phyloP scores from a whole-genome alignment of 2,329 filamentous ascomycete genomes.

The Lecanicillium sp. region DNA sequence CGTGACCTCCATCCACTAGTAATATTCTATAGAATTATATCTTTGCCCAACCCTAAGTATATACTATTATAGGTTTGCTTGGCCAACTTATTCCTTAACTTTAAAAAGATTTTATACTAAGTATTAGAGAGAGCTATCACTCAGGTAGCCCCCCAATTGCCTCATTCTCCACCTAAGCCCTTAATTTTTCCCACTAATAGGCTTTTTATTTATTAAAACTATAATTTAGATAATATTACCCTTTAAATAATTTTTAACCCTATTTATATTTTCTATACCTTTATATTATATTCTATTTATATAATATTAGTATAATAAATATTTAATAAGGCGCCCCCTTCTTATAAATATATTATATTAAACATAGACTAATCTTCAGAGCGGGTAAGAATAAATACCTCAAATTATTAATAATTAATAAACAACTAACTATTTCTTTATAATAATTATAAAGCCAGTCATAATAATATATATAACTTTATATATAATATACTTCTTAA shows the following conservation, averaged over 20 bases:
- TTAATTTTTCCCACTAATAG: constrained; percentile 15
- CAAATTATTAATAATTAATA: neutral
- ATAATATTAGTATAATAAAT: too few relatives aligned
- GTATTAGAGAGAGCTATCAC: constrained; percentile 2
- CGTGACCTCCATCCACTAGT: neutral
- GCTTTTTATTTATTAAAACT: constrained; percentile 17
- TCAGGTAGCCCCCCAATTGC: constrained; percentile 15
- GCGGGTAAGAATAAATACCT: neutral
- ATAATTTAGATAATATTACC: constrained; percentile 16
- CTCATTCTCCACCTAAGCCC: constrained; percentile 14
- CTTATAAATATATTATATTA: too few relatives aligned
- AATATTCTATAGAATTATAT: neutral
- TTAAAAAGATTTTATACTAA: neutral
- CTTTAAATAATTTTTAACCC: constrained; percentile 16
- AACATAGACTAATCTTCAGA: too few relatives aligned
- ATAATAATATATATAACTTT: neutral
- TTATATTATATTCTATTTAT: too few relatives aligned
- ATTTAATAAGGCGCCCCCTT: too few relatives aligned
- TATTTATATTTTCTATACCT: constrained; percentile 16
- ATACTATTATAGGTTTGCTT: neutral
- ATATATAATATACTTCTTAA: too few relatives aligned
- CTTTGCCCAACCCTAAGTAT: neutral
- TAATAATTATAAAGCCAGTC: neutral
- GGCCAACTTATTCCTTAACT: neutral
- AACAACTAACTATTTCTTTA: neutral